Base-by-base conservation (phyloP, 225 moss, liverwort and hornwort species). In the Lunularia cruciata region DNA sequence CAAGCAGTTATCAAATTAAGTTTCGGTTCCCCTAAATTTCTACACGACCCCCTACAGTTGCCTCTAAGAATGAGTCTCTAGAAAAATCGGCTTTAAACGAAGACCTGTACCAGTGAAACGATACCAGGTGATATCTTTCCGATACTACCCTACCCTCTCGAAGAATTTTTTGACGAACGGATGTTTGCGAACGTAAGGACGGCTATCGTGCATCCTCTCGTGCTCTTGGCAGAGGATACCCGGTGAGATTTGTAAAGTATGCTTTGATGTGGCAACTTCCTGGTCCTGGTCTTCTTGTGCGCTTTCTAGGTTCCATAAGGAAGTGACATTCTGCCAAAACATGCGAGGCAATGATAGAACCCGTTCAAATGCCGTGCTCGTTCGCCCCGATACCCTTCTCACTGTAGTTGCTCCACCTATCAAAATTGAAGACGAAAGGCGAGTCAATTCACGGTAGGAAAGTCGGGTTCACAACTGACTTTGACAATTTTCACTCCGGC, bases 401-500 rank as follows among this genome's bases (percentile, higher is more conserved):
- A 45, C 43, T 43, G 63, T 28, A 63, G 45, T 45, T 14, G 40
- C 23, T 64, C 63, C 63, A 30, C 63, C 63, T 64, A 40, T 13
- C 25, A 27, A 27, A 40, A 54, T 54, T 4, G 20, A 27, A 27
- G 19, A 48, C 19, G 15, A 48, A 48, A n/a, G n/a, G n/a, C n/a
- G n/a, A n/a, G n/a, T n/a, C n/a, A n/a, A n/a, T n/a, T n/a, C n/a
- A n/a, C n/a, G n/a, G n/a, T n/a, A n/a, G n/a, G n/a, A n/a, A n/a
- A n/a, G n/a, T n/a, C n/a, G n/a, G n/a, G n/a, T n/a, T n/a, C n/a
- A n/a, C n/a, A n/a, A n/a, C n/a, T n/a, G n/a, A n/a, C n/a, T n/a
- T n/a, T n/a, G n/a, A n/a, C n/a, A n/a, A n/a, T n/a, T n/a, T n/a
- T n/a, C n/a, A n/a, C n/a, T n/a, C n/a, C n/a, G n/a, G n/a, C n/a